These are phyloP conservation scores for Kodamaea lidongshanica DNA, from an alignment of 805 yeast genomes.

Conservation along the genomic window DNA sequence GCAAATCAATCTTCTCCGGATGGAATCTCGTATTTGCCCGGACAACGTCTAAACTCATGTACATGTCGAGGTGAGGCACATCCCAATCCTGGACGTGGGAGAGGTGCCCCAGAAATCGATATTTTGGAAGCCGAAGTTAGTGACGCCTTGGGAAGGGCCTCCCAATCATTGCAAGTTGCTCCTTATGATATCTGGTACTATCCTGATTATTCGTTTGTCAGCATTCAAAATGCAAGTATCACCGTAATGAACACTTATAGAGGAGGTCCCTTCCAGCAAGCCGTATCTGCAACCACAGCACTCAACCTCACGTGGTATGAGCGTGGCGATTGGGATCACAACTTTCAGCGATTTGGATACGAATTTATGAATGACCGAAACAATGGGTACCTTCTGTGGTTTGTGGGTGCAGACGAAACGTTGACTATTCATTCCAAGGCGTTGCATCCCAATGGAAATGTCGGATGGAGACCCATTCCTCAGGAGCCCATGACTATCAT, in stretches of 20 bases:
- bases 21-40: conserved; percentile 35
- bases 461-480: conserved; percentile 31
- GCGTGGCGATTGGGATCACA: conserved; percentile 11
- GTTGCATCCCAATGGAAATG: conserved; percentile 34
- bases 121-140: conserved; percentile 18
- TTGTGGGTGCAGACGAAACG: conserved; percentile 23
- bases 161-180: conserved; percentile 40
- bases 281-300: conserved; percentile 32
- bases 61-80: conserved; percentile 33
- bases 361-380: conserved; percentile 27
- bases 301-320: conserved; percentile 34
- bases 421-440: conserved; percentile 27
- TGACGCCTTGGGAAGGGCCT: conserved; percentile 16
- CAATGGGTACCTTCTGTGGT: conserved; percentile 31
- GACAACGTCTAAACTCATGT: conserved; percentile 29
- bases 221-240: conserved; percentile 19
- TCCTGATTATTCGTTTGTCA: conserved; percentile 33
- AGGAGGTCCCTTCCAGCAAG: conserved; percentile 36
- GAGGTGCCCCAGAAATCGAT: conserved; percentile 35
- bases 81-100: conserved; percentile 30
- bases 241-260: conserved; percentile 34
- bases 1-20: conserved; percentile 35
- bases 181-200: conserved; percentile 40
- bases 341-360: conserved; percentile 30
- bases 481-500: conserved; percentile 36